Conservation (phyloP, 1,284 basidiomycete genomes). For the Ganoderma leucocontextum region DNA sequence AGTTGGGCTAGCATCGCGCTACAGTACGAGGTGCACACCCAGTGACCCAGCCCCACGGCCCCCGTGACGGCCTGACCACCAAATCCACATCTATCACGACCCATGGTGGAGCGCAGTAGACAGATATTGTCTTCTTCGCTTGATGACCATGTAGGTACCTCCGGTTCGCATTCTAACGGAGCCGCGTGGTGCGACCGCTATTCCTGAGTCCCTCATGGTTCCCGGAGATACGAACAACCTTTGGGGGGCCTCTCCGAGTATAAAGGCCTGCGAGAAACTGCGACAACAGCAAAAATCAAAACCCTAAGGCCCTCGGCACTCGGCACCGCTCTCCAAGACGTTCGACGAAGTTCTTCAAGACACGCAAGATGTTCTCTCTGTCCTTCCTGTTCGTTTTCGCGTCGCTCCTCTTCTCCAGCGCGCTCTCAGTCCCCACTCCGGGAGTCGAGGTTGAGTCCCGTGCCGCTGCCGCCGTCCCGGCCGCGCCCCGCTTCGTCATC, state of each 20-base stretch:
- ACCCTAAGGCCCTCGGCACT: not conserved
- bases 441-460: slow-evolving; percentile 23
- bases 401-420: slow-evolving; percentile 28
- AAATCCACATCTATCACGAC: not conserved
- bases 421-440: slow-evolving; percentile 26
- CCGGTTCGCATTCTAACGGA: not conserved
- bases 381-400: slow-evolving; percentile 27
- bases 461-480: slow-evolving; percentile 32
- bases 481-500: slow-evolving; percentile 51
- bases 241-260: not conserved
- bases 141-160: not conserved
- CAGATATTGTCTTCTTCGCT: not conserved
- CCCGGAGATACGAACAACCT: no score
- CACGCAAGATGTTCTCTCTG: slow-evolving; percentile 26
- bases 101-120: not conserved
- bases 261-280: not conserved
- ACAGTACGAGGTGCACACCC: not conserved
- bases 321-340: not conserved
- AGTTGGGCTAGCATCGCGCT: no score
- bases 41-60: not conserved
- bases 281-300: not conserved
- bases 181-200: not conserved
- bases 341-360: not conserved
- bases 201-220: not conserved
- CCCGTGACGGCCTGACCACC: not conserved